These are phyloP conservation scores for Colletotrichum incanum DNA, from an alignment of 2,329 filamentous ascomycete species.

Conservation along the genomic window DNA sequence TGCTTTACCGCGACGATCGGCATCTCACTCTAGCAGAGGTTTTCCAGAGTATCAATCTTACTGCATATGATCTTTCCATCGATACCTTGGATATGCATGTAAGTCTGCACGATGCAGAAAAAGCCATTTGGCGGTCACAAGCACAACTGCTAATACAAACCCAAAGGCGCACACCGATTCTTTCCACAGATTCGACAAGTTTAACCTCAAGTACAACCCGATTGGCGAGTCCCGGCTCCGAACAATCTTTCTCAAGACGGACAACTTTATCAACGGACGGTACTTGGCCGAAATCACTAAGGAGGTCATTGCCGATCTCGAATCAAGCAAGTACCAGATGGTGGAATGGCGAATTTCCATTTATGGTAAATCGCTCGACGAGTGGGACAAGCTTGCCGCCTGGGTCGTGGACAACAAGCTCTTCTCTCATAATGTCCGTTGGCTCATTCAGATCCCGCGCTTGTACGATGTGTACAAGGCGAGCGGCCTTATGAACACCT, in stretches of 20 bases:
- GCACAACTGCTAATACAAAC: slow-evolving; percentile 3
- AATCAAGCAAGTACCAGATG: slow-evolving; percentile 99
- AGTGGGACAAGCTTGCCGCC: slow-evolving; percentile 97
- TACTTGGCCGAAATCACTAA: slow-evolving; percentile 98
- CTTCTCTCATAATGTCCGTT: slow-evolving; percentile 97
- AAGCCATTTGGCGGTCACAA: neutral
- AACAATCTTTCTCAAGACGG: slow-evolving; percentile 99
- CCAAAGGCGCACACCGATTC: slow-evolving; percentile 91
- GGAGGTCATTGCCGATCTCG: slow-evolving; percentile 96
- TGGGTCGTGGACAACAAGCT: slow-evolving; percentile 99
- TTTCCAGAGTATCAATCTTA: slow-evolving; percentile 97
- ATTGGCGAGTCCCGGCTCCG: slow-evolving; percentile 94
- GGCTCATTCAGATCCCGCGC: slow-evolving; percentile 95
- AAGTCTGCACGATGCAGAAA: slow-evolving; percentile 55
- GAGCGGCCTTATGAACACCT: slow-evolving; percentile 87
- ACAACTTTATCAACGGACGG: slow-evolving; percentile 96
- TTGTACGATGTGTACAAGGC: slow-evolving; percentile 97
- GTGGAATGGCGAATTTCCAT: slow-evolving; percentile 99
- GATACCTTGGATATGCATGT: slow-evolving; percentile 99
- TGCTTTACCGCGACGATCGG: slow-evolving; percentile 92
- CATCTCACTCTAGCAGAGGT: slow-evolving; percentile 93
- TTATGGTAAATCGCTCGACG: slow-evolving; percentile 91
- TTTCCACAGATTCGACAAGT: slow-evolving; percentile 99
- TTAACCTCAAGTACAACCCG: slow-evolving; percentile 99
- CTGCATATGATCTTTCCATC: slow-evolving; percentile 97